A percentile compares a stretch with the other conserved stretches of the same genome.
Evolutionary conservation across 2,329 filamentous ascomycete species (phyloP).

Genomic region (Exophiala dermatitidis): DNA sequence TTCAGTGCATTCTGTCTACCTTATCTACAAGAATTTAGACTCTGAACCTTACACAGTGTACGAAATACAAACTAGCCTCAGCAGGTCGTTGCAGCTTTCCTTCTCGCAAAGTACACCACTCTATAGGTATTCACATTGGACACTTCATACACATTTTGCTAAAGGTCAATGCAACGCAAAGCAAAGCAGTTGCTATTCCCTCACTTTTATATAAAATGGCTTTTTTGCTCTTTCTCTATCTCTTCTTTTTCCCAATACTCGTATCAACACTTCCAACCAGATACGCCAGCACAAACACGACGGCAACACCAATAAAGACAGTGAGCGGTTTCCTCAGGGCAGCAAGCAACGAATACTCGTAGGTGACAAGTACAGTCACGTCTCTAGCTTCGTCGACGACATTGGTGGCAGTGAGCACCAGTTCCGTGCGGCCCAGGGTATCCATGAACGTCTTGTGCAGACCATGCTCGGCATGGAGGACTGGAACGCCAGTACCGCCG

Average conservation of each 20-base stretch:
- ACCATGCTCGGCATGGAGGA: slow-evolving; percentile 54
- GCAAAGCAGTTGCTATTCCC: no score
- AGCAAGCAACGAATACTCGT: slow-evolving; percentile 70
- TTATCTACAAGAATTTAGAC: no score
- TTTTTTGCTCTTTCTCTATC: not conserved
- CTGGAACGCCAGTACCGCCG: slow-evolving; percentile 68
- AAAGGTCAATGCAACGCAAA: no score
- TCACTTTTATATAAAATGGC: not conserved
- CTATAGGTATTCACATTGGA: no score
- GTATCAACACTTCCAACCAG: slow-evolving; percentile 70
- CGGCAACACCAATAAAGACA: slow-evolving; percentile 64
- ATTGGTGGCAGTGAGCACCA: slow-evolving; percentile 75
- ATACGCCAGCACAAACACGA: slow-evolving; percentile 70
- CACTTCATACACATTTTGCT: no score
- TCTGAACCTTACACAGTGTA: no score
- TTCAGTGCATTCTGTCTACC: no score
- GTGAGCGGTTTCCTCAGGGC: slow-evolving; percentile 79
- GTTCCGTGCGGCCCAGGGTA: slow-evolving; percentile 75
- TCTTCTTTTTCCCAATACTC: slow-evolving; percentile 59
- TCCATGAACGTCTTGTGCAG: slow-evolving; percentile 89
- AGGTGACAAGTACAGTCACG: slow-evolving; percentile 59
- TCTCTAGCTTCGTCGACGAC: slow-evolving; percentile 85
- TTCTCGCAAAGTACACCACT: no score
- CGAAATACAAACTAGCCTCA: no score
- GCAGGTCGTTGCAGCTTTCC: no score